Evolutionary conservation across 2,329 filamentous ascomycete genomes (phyloP), one percentile per base, ranked within the genome.

Genomic region (Huntiella savannae): DNA sequence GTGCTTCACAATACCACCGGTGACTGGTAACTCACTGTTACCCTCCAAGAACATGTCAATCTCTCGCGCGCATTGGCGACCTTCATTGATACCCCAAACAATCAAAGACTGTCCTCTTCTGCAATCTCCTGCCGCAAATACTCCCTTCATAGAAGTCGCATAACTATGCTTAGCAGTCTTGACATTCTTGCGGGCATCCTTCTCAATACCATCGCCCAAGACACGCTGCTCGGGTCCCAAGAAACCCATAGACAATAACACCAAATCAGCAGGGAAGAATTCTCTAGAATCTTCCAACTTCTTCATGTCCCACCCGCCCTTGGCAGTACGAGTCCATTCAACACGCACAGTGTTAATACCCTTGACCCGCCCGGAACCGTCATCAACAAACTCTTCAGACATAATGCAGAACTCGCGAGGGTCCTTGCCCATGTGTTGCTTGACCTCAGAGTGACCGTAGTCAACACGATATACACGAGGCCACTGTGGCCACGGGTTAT

Each of bases 401-500:
- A 95, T 94, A 65, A 96, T 86, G 68, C 87, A 95, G 71, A 82
- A 96, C 67, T 95, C 88, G 55, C 88, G 85, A 49, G 88, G 88
- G 57, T 95, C 88, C 61, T 87, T 87, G 64, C 88, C 88, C 69
- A 87, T 88, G 68, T 95, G 87, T 55, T 88, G 86, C 63, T 88
- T 86, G 57, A 95, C 88, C 64, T 96, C 88, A 12, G 80, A 81
- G 69, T 96, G 88, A 48, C 88, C 88, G 58, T 96, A 96, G 65
- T 96, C 88, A n/a, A 95, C 83, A 55, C 88, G 86, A 73, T 94
- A 95, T 61, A 95, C 87, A 57, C 87, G 83, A 49, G 88, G 88
- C 87, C 88, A 96, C 65, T 95, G 88, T 7, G 88, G 88, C 88
- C 88, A 96, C 52, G 88, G 88, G 70, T 96, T 96, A 64, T 95